phyloP scores from a whole-genome alignment of 106 monocot genomes.

The Hemerocallis citrina region DNA sequence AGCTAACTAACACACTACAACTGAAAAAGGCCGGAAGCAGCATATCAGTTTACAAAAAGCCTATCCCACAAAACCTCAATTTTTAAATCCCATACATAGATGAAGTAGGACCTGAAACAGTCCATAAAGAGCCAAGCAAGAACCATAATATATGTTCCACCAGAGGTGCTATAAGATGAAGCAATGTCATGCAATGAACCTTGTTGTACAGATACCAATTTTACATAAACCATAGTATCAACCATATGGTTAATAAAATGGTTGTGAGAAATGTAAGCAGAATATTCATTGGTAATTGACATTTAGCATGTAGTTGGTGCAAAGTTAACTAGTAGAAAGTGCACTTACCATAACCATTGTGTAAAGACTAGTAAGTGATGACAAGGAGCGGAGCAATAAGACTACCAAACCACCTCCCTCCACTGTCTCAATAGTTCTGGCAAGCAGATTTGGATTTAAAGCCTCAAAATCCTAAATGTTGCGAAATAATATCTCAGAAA shows the following conservation, averaged over 20 bases:
- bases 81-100: not conserved
- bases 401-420: constrained; percentile 96
- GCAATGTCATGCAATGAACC: not conserved
- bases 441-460: constrained; percentile 90
- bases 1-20: too few species aligned
- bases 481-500: not conserved
- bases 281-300: too few species aligned
- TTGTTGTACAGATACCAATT: not conserved
- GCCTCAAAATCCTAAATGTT: constrained; percentile 89
- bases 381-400: constrained; percentile 76
- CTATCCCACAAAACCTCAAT: not conserved
- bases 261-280: not conserved
- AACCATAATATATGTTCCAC: not conserved
- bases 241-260: not conserved
- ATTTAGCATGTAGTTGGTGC: not conserved
- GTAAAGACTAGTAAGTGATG: constrained; percentile 83
- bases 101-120: too few species aligned
- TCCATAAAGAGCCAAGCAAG: too few species aligned
- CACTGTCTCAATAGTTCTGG: constrained; percentile 98
- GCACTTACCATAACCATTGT: constrained; percentile 92
- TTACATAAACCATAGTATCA: not conserved
- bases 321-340: not conserved
- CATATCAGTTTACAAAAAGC: too few species aligned
- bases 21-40: too few species aligned
- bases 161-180: not conserved